Evolutionary conservation across 2,329 filamentous ascomycete species (phyloP).

Genomic region (Scytalidium lignicola): DNA sequence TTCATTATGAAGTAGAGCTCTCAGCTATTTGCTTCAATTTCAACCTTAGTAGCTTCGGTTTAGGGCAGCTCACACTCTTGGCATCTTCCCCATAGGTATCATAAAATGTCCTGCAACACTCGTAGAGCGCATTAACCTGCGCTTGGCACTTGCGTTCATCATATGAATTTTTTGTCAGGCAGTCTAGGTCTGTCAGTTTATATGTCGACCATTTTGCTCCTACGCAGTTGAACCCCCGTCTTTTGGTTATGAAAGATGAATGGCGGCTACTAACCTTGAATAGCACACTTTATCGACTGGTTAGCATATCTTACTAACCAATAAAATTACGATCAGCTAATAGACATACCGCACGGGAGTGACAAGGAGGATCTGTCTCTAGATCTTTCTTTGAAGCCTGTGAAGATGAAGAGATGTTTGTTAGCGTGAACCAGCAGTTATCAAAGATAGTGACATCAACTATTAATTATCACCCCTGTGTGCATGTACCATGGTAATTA

Average conservation of each 20-base stretch:
- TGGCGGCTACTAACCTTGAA: conserved; percentile 61
- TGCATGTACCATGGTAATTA: too few species aligned
- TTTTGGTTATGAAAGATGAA: background rate
- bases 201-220: background rate
- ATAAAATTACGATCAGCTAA: background rate
- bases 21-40: conserved; percentile 68
- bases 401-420: background rate
- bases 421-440: background rate
- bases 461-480: background rate
- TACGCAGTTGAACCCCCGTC: conserved; percentile 1
- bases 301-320: conserved; percentile 2
- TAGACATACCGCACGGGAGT: conserved; percentile 69
- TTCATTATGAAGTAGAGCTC: conserved; percentile 17
- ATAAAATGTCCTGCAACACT: conserved; percentile 91
- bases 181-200: conserved; percentile 50
- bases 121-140: conserved; percentile 80
- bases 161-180: conserved; percentile 77
- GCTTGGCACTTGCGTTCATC: conserved; percentile 77
- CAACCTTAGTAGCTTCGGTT: conserved; percentile 69
- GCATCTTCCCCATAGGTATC: conserved; percentile 70
- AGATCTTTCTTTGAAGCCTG: conserved; percentile 63
- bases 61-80: conserved; percentile 78
- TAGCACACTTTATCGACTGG: conserved; percentile 62
- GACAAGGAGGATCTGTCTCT: conserved; percentile 72
- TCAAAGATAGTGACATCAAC: background rate